Evolutionary conservation across 345 rosid species (phyloP).

Genomic region (Pistacia vera): DNA sequence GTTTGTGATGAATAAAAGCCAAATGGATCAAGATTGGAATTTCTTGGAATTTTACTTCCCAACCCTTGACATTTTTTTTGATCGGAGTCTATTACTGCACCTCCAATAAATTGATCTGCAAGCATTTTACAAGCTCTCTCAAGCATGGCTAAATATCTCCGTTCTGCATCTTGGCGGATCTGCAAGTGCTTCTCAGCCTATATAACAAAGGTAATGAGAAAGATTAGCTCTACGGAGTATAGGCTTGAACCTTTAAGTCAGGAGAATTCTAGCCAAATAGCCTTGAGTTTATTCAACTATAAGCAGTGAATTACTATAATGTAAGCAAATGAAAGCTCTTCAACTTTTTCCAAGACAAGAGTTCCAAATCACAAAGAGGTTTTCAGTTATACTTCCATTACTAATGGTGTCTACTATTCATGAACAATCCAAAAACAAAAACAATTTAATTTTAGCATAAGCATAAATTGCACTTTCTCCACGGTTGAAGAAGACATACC

Average conservation of each 20-base stretch:
- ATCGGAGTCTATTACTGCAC: slow-evolving; percentile 31
- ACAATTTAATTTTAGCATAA: neutral
- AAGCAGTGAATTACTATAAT: neutral
- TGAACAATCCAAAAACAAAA: neutral
- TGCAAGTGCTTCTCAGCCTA: slow-evolving; percentile 72
- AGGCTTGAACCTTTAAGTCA: neutral
- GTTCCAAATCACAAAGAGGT: neutral
- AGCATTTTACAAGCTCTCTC: slow-evolving; percentile 74
- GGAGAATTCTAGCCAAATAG: neutral
- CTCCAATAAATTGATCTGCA: slow-evolving; percentile 58
- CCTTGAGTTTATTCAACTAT: neutral
- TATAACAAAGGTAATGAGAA: slow-evolving; percentile 10
- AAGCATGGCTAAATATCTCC: slow-evolving; percentile 62
- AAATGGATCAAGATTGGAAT: slow-evolving; percentile 36
- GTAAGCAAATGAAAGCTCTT: neutral
- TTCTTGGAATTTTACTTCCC: slow-evolving; percentile 36
- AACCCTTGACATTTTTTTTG: slow-evolving; percentile 30
- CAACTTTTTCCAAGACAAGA: neutral
- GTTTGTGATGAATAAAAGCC: slow-evolving; percentile 43
- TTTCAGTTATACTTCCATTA: neutral
- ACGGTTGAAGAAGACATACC: slow-evolving; percentile 30
- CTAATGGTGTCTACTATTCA: neutral
- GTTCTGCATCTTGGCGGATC: slow-evolving; percentile 65
- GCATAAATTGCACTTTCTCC: neutral
- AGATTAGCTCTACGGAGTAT: slow-evolving; percentile 20